Evolutionary conservation across 1,284 basidiomycete species (phyloP), one percentile per base, ranked within the genome.

Genomic region (Sanghuangporus weigelae): DNA sequence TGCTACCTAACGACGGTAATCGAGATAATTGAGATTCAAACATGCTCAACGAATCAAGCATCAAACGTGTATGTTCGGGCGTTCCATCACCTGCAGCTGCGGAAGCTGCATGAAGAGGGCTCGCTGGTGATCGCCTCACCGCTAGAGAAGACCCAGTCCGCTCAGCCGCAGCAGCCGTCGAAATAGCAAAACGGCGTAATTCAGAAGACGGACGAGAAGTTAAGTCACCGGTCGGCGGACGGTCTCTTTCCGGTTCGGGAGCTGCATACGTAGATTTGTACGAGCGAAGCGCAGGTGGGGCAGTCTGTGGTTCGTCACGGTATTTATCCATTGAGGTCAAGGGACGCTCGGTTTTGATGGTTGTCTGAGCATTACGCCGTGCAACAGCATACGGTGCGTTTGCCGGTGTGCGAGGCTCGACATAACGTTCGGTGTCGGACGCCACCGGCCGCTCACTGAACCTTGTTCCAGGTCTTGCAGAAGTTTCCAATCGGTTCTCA

Each of bases 1-100:
- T 75, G 54, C 74, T 75, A n/a, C 77, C 77, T 69, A 77, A 75
- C 1, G 74, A 73, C 3, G 79, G 80, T 36, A 83, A 73, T 60
- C 85, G 83, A 14, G 78, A 76, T 3, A 90, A 73, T 46, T 85
- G 81, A 5, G 80, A 76, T 70, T 92, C 89, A 68, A 93, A 91
- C 77, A 89, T 83, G 3, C 77, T 73, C 12, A 92, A 74, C 5
- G 86, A 82, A 42, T 92, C 88, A 36, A 84, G 70, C 81, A 92
- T 84, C 49, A 93, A 74, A 23, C 80, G 76, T 0, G 82, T 78
- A 68, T 92, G 90, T 66, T 92, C 87, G 0, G 80, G 74, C 26
- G 68, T 65, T 26, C 54, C 49, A 66, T 59, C 69, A 38, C 38
- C 60, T n/a, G 60, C 57, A 46, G 68, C 54, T 21, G 60, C 60